These are phyloP conservation scores for Fremontodendron californicum DNA, from an alignment of 345 rosid species.

Conservation along the genomic window DNA sequence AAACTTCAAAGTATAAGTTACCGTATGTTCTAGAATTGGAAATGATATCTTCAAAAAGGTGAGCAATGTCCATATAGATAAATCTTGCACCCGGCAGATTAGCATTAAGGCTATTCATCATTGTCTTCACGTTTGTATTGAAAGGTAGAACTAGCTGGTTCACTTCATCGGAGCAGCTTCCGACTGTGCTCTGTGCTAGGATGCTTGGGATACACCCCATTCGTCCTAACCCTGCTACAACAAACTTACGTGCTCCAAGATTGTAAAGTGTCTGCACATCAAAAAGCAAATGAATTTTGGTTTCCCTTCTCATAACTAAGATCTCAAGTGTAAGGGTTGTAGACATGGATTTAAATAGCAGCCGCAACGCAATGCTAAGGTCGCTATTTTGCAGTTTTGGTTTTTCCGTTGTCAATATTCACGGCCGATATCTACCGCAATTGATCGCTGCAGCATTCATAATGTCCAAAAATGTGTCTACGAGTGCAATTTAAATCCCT, in stretches of 20 bases:
- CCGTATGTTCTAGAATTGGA: constrained; percentile 53
- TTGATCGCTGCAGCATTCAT: too few relatives aligned
- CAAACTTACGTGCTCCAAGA: constrained; percentile 81
- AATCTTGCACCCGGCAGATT: constrained; percentile 64
- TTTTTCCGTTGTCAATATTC: too few relatives aligned
- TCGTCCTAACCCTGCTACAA: constrained; percentile 70
- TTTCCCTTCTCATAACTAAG: neutral
- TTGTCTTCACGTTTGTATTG: constrained; percentile 70
- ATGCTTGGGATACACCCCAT: constrained; percentile 99
- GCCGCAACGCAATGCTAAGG: too few relatives aligned
- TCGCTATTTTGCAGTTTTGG: too few relatives aligned
- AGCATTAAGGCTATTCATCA: constrained; percentile 59
- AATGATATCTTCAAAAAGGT: constrained; percentile 57
- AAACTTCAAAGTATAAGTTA: constrained; percentile 14
- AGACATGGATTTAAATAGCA: too few relatives aligned
- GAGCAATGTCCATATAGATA: constrained; percentile 54
- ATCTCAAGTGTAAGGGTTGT: too few relatives aligned
- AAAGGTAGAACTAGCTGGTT: constrained; percentile 73
- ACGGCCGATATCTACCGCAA: too few relatives aligned
- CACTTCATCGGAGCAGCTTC: constrained; percentile 75
- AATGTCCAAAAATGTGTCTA: too few relatives aligned
- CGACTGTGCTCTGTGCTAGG: constrained; percentile 62
- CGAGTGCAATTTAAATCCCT: too few relatives aligned
- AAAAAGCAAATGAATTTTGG: neutral
- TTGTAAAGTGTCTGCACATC: constrained; percentile 56